Evolutionary conservation across 345 rosid genomes (phyloP).

Genomic region (Raphanus sativus): DNA sequence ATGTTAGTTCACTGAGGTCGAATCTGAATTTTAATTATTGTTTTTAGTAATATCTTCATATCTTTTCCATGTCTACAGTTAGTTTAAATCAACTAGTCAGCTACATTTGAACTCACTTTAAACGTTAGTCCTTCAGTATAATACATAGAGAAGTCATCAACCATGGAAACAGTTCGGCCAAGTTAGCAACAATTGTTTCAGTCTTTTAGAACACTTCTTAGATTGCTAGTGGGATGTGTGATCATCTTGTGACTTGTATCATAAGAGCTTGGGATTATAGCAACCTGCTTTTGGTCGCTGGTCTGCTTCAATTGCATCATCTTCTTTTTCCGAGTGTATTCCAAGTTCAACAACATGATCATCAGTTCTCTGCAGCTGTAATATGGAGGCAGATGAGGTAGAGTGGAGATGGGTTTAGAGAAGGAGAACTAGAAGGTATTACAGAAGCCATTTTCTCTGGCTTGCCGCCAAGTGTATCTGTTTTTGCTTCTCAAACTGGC

Average conservation of each 20-base stretch:
- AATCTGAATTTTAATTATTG: neutral
- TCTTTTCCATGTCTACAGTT: neutral
- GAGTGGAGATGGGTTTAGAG: neutral
- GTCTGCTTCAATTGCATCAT: constrained; percentile 31
- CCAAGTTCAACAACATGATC: neutral
- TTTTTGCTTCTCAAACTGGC: neutral
- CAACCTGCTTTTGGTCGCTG: constrained; percentile 75
- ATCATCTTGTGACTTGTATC: constrained; percentile 79
- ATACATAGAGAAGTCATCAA: neutral
- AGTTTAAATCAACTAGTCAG: neutral
- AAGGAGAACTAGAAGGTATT: neutral
- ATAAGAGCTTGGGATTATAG: constrained; percentile 88
- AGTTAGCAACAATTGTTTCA: neutral
- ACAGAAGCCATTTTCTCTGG: constrained; percentile 22
- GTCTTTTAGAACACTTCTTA: constrained; percentile 19
- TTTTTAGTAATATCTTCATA: neutral
- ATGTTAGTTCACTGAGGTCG: neutral
- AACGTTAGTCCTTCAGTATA: neutral
- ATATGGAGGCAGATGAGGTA: constrained; percentile 14
- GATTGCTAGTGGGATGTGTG: constrained; percentile 96
- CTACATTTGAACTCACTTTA: neutral
- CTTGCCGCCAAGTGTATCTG: constrained; percentile 2
- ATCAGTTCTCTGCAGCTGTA: neutral
- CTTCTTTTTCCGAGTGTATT: constrained; percentile 12
- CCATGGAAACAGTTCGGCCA: neutral